Evolutionary conservation across 2,329 filamentous ascomycete genomes (phyloP), one percentile per base, ranked within the genome.

Genomic region (Microdochium bolleyi): DNA sequence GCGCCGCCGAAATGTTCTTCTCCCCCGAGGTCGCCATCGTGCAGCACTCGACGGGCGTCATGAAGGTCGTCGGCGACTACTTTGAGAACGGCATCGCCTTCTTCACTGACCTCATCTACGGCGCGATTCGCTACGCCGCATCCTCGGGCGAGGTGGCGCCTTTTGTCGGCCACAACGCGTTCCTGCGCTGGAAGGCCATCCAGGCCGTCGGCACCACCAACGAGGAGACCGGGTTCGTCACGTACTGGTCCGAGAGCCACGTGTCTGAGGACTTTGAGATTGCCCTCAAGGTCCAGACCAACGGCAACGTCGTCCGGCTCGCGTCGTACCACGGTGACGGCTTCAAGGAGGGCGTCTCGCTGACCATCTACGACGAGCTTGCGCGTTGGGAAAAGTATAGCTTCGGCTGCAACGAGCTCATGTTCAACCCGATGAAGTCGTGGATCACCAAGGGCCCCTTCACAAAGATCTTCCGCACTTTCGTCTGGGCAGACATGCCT

Each of bases 21-120:
- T 82, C 76, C 13, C 84, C 83, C 0, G 79, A 87, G 60, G 82
- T 86, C 1, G 84, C 77, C 22, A 85, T 88, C 58, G 72, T 87
- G 27, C 84, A 88, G 64, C 84, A 84, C 65, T 76, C 77, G 0
- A 85, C 83, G 9, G 83, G 84, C 21, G 84, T 89, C 53, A 88
- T 89, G 85, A 82, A 89, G 57, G 82, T 89, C 11, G 78, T 80
- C 2, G 71, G 78, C 58, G 82, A 77, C 55, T 85, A 80, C 67
- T 89, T 89, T 61, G 87, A 89, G 66, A 84, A 83, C 57, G 83
- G 71, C 16, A 87, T 89, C 61, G 85, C 84, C 1, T 89, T 84
- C 70, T 89, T 89, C 70, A 89, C 86, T 32, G 83, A 88, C 61
- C 74, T 89, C 50, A 80, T 89, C 58, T 89, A 88, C 70, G 83